These are phyloP conservation scores for Podaxis rugospora DNA, from an alignment of 768 basidiomycete genomes.

Conservation along the genomic window DNA sequence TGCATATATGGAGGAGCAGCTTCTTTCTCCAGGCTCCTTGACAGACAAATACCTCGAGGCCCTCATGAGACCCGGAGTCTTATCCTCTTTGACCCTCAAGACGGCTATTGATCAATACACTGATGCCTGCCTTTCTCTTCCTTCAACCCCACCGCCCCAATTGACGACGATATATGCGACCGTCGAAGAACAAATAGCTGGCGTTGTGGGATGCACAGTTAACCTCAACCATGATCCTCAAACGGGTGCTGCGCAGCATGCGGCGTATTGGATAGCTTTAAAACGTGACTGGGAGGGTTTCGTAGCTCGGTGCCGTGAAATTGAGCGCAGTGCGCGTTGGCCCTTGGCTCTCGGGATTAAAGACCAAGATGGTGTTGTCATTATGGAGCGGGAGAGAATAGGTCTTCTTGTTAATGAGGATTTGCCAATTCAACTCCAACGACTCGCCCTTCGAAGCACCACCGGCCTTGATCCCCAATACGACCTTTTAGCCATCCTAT, in stretches of 20 bases:
- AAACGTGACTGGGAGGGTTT: constrained; percentile 97
- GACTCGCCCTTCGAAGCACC: constrained; percentile 40
- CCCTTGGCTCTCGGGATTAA: constrained; percentile 63
- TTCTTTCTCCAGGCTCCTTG: constrained; percentile 67
- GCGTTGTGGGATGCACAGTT: constrained; percentile 85
- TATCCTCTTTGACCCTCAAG: constrained; percentile 77
- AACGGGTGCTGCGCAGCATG: constrained; percentile 75
- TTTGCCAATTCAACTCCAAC: constrained; percentile 54
- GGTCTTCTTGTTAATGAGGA: constrained; percentile 64
- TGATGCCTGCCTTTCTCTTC: constrained; percentile 62
- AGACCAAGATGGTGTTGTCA: constrained; percentile 42
- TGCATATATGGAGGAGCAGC: constrained; percentile 82
- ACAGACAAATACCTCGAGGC: constrained; percentile 78
- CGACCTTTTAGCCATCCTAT: constrained; percentile 54
- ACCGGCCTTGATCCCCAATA: constrained; percentile 45
- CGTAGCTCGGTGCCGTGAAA: constrained; percentile 81
- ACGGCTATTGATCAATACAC: constrained; percentile 83
- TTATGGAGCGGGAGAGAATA: constrained; percentile 77
- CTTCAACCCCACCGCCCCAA: constrained; percentile 50
- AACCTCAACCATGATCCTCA: constrained; percentile 65
- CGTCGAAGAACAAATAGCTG: constrained; percentile 70
- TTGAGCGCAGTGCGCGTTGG: constrained; percentile 85
- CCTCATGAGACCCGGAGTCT: constrained; percentile 83
- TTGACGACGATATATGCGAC: constrained; percentile 61
- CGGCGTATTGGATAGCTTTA: constrained; percentile 78